Percentiles rank a stretch among this genome's conserved stretches.
These are phyloP conservation scores for Agaricus subrufescens DNA, from an alignment of 768 basidiomycete genomes.

Conservation along the genomic window DNA sequence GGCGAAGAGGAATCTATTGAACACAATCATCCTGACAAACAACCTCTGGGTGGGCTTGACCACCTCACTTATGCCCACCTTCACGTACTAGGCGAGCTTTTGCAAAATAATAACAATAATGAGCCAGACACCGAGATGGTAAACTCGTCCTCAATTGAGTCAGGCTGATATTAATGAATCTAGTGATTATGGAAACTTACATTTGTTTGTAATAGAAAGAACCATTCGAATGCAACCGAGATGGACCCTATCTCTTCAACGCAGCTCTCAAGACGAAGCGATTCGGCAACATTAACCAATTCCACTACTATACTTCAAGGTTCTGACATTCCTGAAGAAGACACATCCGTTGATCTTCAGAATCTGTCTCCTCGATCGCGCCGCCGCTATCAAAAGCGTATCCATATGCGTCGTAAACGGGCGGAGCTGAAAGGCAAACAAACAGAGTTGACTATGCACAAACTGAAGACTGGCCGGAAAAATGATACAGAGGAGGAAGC, in stretches of 20 bases:
- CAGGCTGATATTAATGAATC: neutral
- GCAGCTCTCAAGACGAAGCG: neutral
- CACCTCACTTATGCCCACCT: slow-evolving; percentile 6
- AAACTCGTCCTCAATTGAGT: neutral
- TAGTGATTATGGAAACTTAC: neutral
- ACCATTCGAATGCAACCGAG: neutral
- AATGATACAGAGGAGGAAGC: neutral
- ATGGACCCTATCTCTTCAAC: neutral
- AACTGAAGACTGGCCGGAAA: slow-evolving; percentile 7
- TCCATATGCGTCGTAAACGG: slow-evolving; percentile 13
- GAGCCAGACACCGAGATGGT: neutral
- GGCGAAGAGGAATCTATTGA: neutral
- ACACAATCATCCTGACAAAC: neutral
- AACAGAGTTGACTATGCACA: slow-evolving; percentile 4
- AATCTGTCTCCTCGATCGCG: slow-evolving; percentile 10
- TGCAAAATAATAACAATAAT: neutral
- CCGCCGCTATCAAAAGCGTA: slow-evolving; percentile 11
- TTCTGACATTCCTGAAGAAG: slow-evolving; percentile 7
- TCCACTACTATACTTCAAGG: neutral
- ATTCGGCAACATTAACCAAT: neutral
- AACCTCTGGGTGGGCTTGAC: neutral
- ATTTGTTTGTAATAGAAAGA: neutral
- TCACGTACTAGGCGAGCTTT: neutral
- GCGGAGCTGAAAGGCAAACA: slow-evolving; percentile 4
- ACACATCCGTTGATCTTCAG: slow-evolving; percentile 4